phyloP scores from a whole-genome alignment of 805 yeast species.

The Candida incommunis region DNA sequence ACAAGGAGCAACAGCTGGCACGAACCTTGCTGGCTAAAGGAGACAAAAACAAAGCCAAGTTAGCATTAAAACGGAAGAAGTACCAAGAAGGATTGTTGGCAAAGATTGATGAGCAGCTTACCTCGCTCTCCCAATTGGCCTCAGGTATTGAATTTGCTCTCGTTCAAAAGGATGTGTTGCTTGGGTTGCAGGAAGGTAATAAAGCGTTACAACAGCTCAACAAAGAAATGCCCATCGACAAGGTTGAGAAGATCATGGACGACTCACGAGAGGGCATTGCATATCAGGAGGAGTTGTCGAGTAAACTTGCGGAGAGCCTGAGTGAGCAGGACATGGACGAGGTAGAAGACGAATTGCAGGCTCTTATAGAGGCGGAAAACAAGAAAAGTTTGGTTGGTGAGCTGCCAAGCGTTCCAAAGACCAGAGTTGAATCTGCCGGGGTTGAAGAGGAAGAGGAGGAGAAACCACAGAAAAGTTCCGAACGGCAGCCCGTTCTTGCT shows the following conservation, averaged over 20 bases:
- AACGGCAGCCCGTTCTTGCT: neutral
- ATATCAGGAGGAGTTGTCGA: conserved; percentile 45
- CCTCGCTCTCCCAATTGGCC: conserved; percentile 60
- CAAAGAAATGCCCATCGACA: conserved; percentile 59
- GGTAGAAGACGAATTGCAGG: conserved; percentile 13
- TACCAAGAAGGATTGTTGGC: conserved; percentile 63
- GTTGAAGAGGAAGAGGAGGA: neutral
- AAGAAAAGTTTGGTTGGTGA: neutral
- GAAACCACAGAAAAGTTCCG: neutral
- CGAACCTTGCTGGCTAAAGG: conserved; percentile 36
- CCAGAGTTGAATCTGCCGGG: neutral
- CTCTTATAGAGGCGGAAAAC: conserved; percentile 7
- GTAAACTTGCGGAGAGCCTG: conserved; percentile 21
- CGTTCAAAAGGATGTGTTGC: conserved; percentile 71
- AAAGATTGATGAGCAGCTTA: conserved; percentile 65
- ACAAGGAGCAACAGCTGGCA: conserved; percentile 50
- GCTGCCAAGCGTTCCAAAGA: neutral
- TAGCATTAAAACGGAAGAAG: conserved; percentile 62
- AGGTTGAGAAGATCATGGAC: conserved; percentile 72
- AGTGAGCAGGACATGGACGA: conserved; percentile 25
- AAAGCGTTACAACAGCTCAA: conserved; percentile 61
- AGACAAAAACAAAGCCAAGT: conserved; percentile 46
- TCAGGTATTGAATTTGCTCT: conserved; percentile 65
- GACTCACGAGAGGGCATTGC: conserved; percentile 69
- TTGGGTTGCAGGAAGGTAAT: conserved; percentile 73